These are phyloP conservation scores for Candida peoriensis DNA, from an alignment of 805 yeast species.

Conservation along the genomic window DNA sequence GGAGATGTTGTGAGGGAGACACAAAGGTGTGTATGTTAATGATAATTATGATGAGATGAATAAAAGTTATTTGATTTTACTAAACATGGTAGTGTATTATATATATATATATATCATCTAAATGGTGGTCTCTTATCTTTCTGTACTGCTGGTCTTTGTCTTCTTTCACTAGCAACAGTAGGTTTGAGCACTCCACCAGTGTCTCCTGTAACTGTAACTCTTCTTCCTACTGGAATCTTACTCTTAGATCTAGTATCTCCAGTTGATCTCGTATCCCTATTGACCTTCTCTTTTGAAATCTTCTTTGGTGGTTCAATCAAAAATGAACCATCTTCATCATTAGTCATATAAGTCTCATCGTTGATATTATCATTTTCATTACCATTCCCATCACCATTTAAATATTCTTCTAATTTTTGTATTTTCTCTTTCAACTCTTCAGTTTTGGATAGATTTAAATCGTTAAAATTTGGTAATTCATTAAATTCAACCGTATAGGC, in stretches of 20 bases:
- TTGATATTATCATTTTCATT: slow-evolving; percentile 6
- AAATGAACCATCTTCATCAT: slow-evolving; percentile 28
- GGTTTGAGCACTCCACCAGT: slow-evolving; percentile 16
- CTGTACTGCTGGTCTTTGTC: slow-evolving; percentile 10
- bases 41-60: background rate
- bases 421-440: slow-evolving; percentile 20
- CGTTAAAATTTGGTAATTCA: slow-evolving; percentile 16
- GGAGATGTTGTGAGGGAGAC: slow-evolving; percentile 8
- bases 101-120: slow-evolving; percentile 9
- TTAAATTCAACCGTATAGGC: slow-evolving; percentile 82
- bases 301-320: slow-evolving; percentile 20
- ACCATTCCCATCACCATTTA: slow-evolving; percentile 10
- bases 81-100: background rate
- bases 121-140: slow-evolving; percentile 22
- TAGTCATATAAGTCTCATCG: slow-evolving; percentile 27
- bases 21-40: background rate
- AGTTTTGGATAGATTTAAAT: slow-evolving; percentile 8
- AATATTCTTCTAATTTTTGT: slow-evolving; percentile 14
- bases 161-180: slow-evolving; percentile 19
- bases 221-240: slow-evolving; percentile 11
- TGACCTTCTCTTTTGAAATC: slow-evolving; percentile 6
- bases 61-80: background rate
- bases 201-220: slow-evolving; percentile 2
- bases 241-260: slow-evolving; percentile 7
- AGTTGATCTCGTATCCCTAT: no score